These are phyloP conservation scores for Kregervanrija delftensis DNA, from an alignment of 805 yeast genomes.

Conservation along the genomic window DNA sequence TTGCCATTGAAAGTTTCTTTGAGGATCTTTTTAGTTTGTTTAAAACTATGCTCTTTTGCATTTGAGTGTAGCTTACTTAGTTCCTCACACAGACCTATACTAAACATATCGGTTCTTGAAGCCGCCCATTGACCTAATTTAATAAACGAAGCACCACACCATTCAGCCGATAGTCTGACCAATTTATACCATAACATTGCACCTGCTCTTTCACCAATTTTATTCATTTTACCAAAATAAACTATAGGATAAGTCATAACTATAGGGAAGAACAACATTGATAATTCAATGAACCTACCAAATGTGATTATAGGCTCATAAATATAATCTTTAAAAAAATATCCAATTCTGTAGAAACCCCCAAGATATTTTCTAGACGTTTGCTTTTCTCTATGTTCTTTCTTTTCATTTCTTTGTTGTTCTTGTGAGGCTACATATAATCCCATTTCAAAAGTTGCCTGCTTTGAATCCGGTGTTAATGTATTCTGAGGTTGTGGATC, in stretches of 20 bases:
- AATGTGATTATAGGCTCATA: constrained; percentile 66
- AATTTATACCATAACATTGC: constrained; percentile 63
- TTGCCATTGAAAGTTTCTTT: constrained; percentile 48
- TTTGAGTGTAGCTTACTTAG: constrained; percentile 75
- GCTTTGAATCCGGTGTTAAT: constrained; percentile 38
- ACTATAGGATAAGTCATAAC: constrained; percentile 56
- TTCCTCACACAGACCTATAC: constrained; percentile 69
- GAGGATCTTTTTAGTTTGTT: constrained; percentile 52
- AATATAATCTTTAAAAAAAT: constrained; percentile 43
- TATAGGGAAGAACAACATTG: constrained; percentile 64
- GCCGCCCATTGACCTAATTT: constrained; percentile 99
- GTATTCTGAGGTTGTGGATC: constrained; percentile 22
- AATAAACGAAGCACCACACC: constrained; percentile 88
- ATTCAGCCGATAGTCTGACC: constrained; percentile 61
- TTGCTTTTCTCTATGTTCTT: constrained; percentile 27
- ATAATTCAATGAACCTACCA: constrained; percentile 62
- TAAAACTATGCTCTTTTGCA: constrained; percentile 65
- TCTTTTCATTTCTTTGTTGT: constrained; percentile 39
- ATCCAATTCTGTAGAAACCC: constrained; percentile 34
- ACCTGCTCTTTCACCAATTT: constrained; percentile 47
- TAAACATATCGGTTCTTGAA: constrained; percentile 88
- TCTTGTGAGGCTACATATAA: constrained; percentile 52
- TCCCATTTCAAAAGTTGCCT: constrained; percentile 67
- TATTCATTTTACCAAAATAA: constrained; percentile 41
- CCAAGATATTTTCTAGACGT: constrained; percentile 19